phyloP scores from a whole-genome alignment of 2,329 filamentous ascomycete genomes.

The Arthrobotrys musiformis region DNA sequence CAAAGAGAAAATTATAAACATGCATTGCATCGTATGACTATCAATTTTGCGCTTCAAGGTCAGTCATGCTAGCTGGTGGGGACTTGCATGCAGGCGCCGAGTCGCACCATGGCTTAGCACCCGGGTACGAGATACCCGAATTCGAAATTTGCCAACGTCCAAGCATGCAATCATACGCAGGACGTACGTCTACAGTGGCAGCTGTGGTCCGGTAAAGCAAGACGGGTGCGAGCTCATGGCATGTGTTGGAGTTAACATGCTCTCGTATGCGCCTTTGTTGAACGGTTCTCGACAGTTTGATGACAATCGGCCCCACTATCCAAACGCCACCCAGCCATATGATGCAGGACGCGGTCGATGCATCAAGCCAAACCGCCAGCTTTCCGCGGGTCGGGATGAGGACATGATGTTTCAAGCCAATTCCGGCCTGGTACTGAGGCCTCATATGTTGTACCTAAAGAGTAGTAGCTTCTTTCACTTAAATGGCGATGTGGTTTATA shows the following conservation, averaged over 20 bases:
- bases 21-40: not conserved
- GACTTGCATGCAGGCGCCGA: not conserved
- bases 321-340: slow-evolving; percentile 8
- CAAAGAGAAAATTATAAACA: not conserved
- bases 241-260: not conserved
- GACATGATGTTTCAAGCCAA: not conserved
- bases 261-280: not conserved
- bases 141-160: too few relatives aligned
- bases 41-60: not conserved
- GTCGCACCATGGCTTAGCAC: not conserved
- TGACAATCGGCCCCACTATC: not conserved
- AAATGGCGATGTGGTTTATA: not conserved
- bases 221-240: too few relatives aligned
- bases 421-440: not conserved
- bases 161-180: too few relatives aligned
- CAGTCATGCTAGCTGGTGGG: too few relatives aligned
- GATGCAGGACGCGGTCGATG: not conserved
- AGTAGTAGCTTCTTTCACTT: not conserved
- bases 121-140: not conserved
- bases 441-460: not conserved
- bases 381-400: not conserved
- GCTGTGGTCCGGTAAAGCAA: too few relatives aligned
- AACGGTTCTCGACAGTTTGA: not conserved
- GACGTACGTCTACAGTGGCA: too few relatives aligned
- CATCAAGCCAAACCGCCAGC: not conserved